Evolutionary conservation across 1,284 basidiomycete species (phyloP).

Genomic region (Termitomyces sp.): DNA sequence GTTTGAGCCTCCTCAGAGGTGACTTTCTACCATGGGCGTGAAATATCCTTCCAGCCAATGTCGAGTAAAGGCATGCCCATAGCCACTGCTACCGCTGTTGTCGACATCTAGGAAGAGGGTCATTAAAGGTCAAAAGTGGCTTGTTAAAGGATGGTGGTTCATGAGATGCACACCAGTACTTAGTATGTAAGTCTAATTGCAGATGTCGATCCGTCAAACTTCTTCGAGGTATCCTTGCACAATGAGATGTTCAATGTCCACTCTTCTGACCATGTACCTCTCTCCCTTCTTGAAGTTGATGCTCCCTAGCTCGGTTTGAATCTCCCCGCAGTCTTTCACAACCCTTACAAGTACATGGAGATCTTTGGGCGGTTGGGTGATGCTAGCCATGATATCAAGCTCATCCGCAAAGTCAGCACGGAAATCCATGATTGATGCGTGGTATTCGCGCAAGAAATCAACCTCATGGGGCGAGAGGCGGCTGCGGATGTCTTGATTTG

Average conservation of each 20-base stretch:
- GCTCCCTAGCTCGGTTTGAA: slow-evolving; percentile 83
- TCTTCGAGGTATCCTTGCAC: slow-evolving; percentile 86
- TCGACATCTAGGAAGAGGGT: background rate
- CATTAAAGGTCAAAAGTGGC: background rate
- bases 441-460: slow-evolving; percentile 84
- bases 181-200: background rate
- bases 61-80: background rate
- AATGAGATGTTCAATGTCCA: slow-evolving; percentile 89
- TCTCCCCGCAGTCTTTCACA: slow-evolving; percentile 80
- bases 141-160: background rate
- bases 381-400: slow-evolving; percentile 78
- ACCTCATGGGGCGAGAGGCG: slow-evolving; percentile 88
- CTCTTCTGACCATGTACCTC: slow-evolving; percentile 78
- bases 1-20: background rate
- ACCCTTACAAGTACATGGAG: slow-evolving; percentile 77
- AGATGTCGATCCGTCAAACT: background rate
- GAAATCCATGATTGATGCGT: slow-evolving; percentile 77
- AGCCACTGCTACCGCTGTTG: background rate
- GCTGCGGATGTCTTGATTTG: slow-evolving; percentile 67
- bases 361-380: slow-evolving; percentile 76
- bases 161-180: background rate
- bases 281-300: slow-evolving; percentile 88
- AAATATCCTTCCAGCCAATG: background rate
- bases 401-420: slow-evolving; percentile 83
- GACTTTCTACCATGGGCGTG: background rate